Conservation (phyloP, 805 yeast genomes). For the Pichia heedii region DNA sequence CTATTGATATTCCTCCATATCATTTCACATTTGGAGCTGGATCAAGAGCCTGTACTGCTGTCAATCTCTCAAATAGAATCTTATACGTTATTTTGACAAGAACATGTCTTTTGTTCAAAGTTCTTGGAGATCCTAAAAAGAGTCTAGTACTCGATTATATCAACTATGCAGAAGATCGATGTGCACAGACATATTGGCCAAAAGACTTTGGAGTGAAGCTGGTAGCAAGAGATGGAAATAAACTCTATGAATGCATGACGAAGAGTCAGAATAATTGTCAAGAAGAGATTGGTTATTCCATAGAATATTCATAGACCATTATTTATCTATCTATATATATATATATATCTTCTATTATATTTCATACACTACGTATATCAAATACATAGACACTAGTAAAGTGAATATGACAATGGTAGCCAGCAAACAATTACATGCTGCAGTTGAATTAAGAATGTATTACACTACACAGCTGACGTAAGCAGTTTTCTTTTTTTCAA, state of each 20-base stretch:
- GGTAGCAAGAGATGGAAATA: constrained; percentile 7
- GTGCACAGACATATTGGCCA: constrained; percentile 19
- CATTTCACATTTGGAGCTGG: constrained; percentile 20
- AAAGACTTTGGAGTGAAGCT: constrained; percentile 13
- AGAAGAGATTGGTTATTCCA: constrained; percentile 12
- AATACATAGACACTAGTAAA: too few relatives aligned
- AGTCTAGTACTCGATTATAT: constrained; percentile 13
- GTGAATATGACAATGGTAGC: too few relatives aligned
- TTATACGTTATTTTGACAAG: constrained; percentile 13
- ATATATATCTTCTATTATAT: too few relatives aligned
- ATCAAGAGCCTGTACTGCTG: constrained; percentile 19
- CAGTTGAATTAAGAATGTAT: too few relatives aligned
- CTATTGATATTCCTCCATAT: constrained; percentile 15
- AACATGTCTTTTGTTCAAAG: constrained; percentile 14
- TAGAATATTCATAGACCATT: constrained; percentile 9
- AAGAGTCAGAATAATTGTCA: constrained; percentile 5
- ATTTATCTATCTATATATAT: too few relatives aligned
- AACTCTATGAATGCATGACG: constrained; percentile 8
- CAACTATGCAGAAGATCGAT: constrained; percentile 14
- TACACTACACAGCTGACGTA: too few relatives aligned
- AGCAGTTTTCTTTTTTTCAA: too few relatives aligned
- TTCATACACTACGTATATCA: too few relatives aligned
- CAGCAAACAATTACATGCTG: too few relatives aligned
- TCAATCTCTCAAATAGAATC: constrained; percentile 15
- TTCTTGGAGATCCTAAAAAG: constrained; percentile 2